Base-by-base conservation (phyloP, 2,329 filamentous ascomycete genomes). In the Coniella vitis region DNA sequence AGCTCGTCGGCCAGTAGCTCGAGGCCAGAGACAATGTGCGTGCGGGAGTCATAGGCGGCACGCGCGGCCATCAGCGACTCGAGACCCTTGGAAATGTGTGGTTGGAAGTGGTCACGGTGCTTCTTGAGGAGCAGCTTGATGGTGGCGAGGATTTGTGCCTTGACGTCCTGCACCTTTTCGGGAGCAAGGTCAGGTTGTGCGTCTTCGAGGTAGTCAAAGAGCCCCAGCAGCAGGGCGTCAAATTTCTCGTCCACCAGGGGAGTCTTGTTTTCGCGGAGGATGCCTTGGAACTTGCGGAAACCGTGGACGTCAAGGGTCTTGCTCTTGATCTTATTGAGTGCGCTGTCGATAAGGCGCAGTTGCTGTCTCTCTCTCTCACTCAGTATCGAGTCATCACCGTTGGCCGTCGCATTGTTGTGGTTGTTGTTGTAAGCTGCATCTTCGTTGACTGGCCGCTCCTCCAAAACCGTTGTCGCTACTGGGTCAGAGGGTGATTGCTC, bases 251-350 rank as follows among this genome's bases (percentile, higher is more conserved):
- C 78, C 1, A 75, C 74, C 60, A 86, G 81, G 17, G 80, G 72
- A 13, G 81, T 74, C 58, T 76, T 76, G 60, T 74, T 78, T 51
- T 86, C 83, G 55, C 84, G 82, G 52, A 89, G 75, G 55, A 90
- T 75, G 35, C 83, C 83, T 63, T 90, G 86, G 42, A 90, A 71
- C 59, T 87, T 86, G 46, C 86, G 79, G 72, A 90, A 89, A 49
- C 86, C 86, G 60, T 90, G 86, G 3, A 87, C 85, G 60, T 90
- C 87, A n/a, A 91, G 76, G 1, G 80, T 80, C 58, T 81, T 80
- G 25, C 78, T 74, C 56, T 81, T 81, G 57, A 90, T 83, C 55
- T 86, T 85, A 45, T 81, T 72, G 56, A 90, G 86, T 43, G 84
- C 87, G 57, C 86, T 90, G 29, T 84, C 79, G 4, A 91, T 73